Base-by-base conservation (phyloP, 441 rosid species). In the Brassica balearica region DNA sequence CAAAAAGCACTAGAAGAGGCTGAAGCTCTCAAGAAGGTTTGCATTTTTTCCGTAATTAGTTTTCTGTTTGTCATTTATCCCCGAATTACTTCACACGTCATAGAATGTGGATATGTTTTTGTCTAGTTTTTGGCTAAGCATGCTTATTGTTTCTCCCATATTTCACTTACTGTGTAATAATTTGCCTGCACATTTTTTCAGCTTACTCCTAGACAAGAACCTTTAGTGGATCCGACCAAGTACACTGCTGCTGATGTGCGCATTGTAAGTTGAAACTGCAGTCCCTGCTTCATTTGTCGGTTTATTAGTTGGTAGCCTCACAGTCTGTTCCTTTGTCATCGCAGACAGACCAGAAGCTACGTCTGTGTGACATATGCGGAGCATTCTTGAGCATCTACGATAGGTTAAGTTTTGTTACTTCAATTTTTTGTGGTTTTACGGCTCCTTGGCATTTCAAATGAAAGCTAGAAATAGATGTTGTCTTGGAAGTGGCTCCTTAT, bases 321-420 rank as follows among this genome's bases (percentile, higher is more conserved):
- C 53, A 23, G 14, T 17, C 1, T 55, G 36, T 60, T 67, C 62
- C 36, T 64, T 75, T 73, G 60, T 72, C 76, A 20, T 80, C 79
- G 68, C 99, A 96, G 99, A 96, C 98, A 65, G 99, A 96, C 86
- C 99, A 96, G 89, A 96, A 93, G 93, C 88, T 96, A 70, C 97
- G 99, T 19, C 97, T 96, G 80, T 96, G 99, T 84, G 99, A 96
- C 88, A 96, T 96, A 73, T 93, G 98, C 77, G 99, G 99, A 85
- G 99, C 99, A 72, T 96, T 96, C 83, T 85, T 96, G 87, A 96
- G 99, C 76, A 98, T 96, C 68, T 96, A 96, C 87, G 99, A 93
- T 87, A 96, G 98, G 99, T 96, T 87, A 77, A 72, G 20, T 81
- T 73, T 78, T 65, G 43, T 82, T 72, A 78, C 70, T 83, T n/a